Base-by-base conservation (phyloP, 768 basidiomycete species). In the Tremella mesenterica region DNA sequence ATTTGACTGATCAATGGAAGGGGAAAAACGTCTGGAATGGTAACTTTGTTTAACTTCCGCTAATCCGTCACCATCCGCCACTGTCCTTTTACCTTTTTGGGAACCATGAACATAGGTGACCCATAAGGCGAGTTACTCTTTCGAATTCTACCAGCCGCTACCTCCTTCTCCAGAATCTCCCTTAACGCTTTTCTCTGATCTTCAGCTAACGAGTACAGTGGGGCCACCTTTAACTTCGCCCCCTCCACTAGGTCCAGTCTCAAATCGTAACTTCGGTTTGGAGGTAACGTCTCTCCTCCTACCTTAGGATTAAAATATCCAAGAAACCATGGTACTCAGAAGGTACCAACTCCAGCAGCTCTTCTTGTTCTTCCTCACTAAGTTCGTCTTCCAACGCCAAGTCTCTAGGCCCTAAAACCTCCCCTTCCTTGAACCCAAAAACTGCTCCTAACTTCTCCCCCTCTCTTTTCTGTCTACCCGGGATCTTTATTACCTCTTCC, bases 1-100 rank as follows among this genome's bases (percentile, higher is more conserved):
- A 47, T 52, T 2, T 61, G 52, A 14, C 23, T 45, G 36, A 61
- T 64, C 20, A 66, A 52, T 10, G 63, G 65, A 1, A 64, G 34
- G 2, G 60, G 59, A 21, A 52, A 54, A 1, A 39, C 53, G 48
- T 68, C 63, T 12, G 31, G 25, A 3, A 56, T 47, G 50, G 58
- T 56, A 5, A 18, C 41, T 18, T 16, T 27, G 36, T 53, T 51
- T 2, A 58, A 21, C 2, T 38, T 14, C 4, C 51, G 49, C 20
- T 53, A 59, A 27, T 59, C 58, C 16, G 26, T 44, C 18, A 48
- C 33, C 26, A 56, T 39, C 12, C 58, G 48, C 26, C 18, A 41
- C 25, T 29, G 21, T 2, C 33, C 48, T 2, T 47, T 41, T 12
- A 16, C 30, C 50, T 48, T 46, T 25, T 53, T 28, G 3, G n/a